Percentiles rank a stretch among this genome's conserved stretches.
These are phyloP conservation scores for Penicillium bovifimosum DNA, from an alignment of 495 filamentous ascomycete species.

Conservation along the genomic window DNA sequence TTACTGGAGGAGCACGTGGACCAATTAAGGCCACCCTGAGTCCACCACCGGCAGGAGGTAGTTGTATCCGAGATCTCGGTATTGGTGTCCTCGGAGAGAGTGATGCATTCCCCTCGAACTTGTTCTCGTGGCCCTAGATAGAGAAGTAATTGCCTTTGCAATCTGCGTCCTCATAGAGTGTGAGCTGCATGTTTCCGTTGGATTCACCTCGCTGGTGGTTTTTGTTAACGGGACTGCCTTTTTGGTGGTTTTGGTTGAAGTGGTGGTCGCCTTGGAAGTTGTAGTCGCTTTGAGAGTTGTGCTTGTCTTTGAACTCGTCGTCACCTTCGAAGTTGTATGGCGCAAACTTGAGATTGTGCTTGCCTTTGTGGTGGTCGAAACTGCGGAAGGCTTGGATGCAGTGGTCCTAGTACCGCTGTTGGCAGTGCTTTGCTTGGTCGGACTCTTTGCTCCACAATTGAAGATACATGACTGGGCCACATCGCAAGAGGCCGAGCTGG, in stretches of 20 bases:
- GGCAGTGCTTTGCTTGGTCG: neutral
- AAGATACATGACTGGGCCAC: neutral
- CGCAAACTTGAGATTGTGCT: neutral
- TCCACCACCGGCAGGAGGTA: conserved; percentile 11
- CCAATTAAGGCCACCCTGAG: neutral
- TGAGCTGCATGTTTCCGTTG: neutral
- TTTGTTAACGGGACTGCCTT: neutral
- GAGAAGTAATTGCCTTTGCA: conserved; percentile 1
- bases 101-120: neutral
- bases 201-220: neutral
- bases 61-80: neutral
- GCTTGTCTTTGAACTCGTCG: neutral
- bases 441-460: neutral
- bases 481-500: neutral
- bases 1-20: neutral
- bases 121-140: conserved; percentile 6
- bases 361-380: neutral
- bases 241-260: neutral
- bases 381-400: neutral
- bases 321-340: neutral
- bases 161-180: neutral
- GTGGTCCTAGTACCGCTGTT: neutral
- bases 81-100: neutral
- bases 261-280: neutral
- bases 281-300: neutral